Evolutionary conservation across 345 rosid genomes (phyloP), one percentile per base, ranked within the genome.

Genomic region (Excoecaria cochinchinensis): DNA sequence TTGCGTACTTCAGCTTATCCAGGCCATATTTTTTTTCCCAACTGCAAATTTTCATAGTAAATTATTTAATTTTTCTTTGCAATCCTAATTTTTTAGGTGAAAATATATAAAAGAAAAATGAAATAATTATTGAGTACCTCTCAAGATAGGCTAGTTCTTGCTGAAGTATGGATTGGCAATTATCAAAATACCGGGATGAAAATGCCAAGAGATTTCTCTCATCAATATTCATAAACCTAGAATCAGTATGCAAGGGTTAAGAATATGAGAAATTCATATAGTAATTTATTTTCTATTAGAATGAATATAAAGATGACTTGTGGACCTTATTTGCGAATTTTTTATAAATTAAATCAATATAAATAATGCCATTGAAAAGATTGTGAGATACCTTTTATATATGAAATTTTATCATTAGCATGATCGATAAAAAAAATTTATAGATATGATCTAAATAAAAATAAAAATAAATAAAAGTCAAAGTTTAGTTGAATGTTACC

Each of bases 1-100:
- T 76, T 47, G 74, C 79, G 44, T 24, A 76, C 21, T 69, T 14
- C 57, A 69, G 25, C n/a, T 76, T 4, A 47, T 69, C 79, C 36
- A 76, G 21, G 31, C 68, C 25, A 46, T 60, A 57, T 15, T 76
- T 63, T 36, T 68, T 76, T 12, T 36, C 52, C 79, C 79, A 76
- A 16, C 79, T 76, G 79, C 51, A 25, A 16, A n/a, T 2, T 10
- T 74, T 73, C 14, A 42, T 53, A 25, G 31, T 1, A 14, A 8
- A 59, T 25, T 22, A 8, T 53, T 53, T 5, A 53, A 24, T 57
- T 16, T 15, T 21, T 19, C 22, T 57, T 0, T 19, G 10, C 21
- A 19, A 24, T 5, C 61, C 22, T 21, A 19, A 6, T n/a, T n/a
- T 10, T 5, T n/a, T n/a, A 19, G 9, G 13, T 0, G 12, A 16